phyloP scores from a whole-genome alignment of 2,329 filamentous ascomycete species.

The Aspergillus persii region DNA sequence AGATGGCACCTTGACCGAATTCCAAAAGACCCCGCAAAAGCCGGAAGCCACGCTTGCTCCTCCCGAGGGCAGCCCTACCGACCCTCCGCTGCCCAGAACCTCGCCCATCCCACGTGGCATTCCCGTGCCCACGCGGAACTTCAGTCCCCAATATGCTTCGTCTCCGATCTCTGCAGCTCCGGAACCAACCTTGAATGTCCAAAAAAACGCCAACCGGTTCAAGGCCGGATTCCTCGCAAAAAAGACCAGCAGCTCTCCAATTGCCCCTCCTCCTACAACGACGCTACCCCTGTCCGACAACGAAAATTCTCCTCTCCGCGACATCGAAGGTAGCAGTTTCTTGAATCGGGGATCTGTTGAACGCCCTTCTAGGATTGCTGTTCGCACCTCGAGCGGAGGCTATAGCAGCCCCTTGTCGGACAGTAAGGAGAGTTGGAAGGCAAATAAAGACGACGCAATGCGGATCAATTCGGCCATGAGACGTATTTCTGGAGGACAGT shows the following conservation, averaged over 20 bases:
- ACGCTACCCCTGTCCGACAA: constrained; percentile 60
- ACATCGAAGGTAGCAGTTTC: constrained; percentile 51
- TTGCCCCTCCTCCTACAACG: constrained; percentile 57
- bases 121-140: constrained; percentile 39
- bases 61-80: constrained; percentile 52
- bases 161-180: constrained; percentile 59
- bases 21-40: constrained; percentile 83
- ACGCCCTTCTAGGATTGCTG: constrained; percentile 38
- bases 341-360: constrained; percentile 48
- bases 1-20: constrained; percentile 81
- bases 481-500: constrained; percentile 49
- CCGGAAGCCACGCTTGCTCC: constrained; percentile 52
- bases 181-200: constrained; percentile 59
- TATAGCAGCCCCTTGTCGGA: constrained; percentile 43
- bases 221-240: constrained; percentile 83
- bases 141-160: constrained; percentile 46
- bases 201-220: constrained; percentile 69
- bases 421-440: constrained; percentile 49
- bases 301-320: constrained; percentile 54
- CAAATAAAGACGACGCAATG: constrained; percentile 51
- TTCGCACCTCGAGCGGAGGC: constrained; percentile 40
- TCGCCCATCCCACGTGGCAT: constrained; percentile 49
- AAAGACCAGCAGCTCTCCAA: constrained; percentile 63
- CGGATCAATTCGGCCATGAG: constrained; percentile 58
- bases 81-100: constrained; percentile 49